Evolutionary conservation across 1,284 basidiomycete species (phyloP).

Genomic region (Kwoniella shivajii): DNA sequence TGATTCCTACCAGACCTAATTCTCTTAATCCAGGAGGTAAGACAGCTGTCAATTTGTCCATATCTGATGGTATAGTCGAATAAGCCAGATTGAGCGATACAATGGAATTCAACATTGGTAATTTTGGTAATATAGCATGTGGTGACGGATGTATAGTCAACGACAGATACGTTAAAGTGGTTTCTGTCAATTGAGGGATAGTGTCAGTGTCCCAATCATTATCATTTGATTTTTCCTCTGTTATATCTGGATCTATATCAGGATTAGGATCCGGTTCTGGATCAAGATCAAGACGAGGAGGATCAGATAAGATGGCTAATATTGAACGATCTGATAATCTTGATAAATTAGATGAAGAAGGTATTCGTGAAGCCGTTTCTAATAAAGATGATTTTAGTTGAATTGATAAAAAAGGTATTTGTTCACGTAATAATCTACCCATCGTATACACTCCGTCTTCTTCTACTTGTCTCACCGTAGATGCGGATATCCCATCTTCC

Average conservation of each 20-base stretch:
- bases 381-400: slow-evolving; percentile 36
- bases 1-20: slow-evolving; percentile 32
- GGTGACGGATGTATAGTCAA: slow-evolving; percentile 36
- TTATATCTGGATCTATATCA: neutral
- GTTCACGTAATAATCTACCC: slow-evolving; percentile 30
- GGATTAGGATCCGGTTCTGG: neutral
- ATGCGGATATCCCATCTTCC: slow-evolving; percentile 1
- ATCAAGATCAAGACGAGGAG: slow-evolving; percentile 2
- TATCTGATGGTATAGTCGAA: slow-evolving; percentile 25
- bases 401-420: slow-evolving; percentile 30
- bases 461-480: neutral
- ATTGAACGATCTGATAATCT: slow-evolving; percentile 28
- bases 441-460: slow-evolving; percentile 17
- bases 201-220: slow-evolving; percentile 30
- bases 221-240: neutral
- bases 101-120: slow-evolving; percentile 22
- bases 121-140: slow-evolving; percentile 24
- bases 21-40: slow-evolving; percentile 32
- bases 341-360: neutral
- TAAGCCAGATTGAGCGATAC: slow-evolving; percentile 43
- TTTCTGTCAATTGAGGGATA: neutral
- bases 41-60: slow-evolving; percentile 26
- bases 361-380: slow-evolving; percentile 18
- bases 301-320: slow-evolving; percentile 21
- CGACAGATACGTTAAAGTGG: slow-evolving; percentile 23